A percentile compares a stretch with the other conserved stretches of the same genome.
Evolutionary conservation across 106 monocot genomes (phyloP).

Genomic region (Apostasia ramifera): DNA sequence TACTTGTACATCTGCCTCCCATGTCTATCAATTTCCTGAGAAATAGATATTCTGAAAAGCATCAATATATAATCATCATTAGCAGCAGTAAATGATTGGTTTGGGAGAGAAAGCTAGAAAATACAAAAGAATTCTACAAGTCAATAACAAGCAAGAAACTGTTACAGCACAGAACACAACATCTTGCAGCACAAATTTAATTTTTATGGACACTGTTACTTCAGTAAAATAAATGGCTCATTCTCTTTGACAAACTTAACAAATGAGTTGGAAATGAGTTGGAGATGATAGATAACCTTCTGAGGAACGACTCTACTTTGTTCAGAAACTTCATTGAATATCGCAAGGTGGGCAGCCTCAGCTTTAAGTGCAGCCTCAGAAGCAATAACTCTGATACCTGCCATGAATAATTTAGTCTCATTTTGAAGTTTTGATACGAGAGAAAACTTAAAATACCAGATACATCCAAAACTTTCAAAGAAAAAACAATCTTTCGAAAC

Average conservation of each 20-base stretch:
- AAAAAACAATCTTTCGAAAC: background rate
- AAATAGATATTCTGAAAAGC: background rate
- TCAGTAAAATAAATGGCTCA: no score
- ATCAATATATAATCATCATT: background rate
- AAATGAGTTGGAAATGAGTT: no score
- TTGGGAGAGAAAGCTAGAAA: no score
- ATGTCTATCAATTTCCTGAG: constrained; percentile 47
- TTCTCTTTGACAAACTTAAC: no score
- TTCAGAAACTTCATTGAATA: constrained; percentile 34
- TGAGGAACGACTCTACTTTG: constrained; percentile 9
- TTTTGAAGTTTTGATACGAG: background rate
- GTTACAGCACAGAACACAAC: no score
- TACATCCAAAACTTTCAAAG: background rate
- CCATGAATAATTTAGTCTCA: background rate
- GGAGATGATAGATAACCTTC: constrained; percentile 33
- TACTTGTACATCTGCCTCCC: constrained; percentile 46
- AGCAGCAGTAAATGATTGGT: no score
- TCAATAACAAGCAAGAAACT: no score
- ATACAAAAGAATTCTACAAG: no score
- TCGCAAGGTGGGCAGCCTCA: constrained; percentile 38
- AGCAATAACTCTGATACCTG: constrained; percentile 53
- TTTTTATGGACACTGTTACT: no score
- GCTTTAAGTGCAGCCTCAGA: constrained; percentile 59
- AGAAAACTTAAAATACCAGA: background rate
- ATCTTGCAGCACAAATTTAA: background rate